Percentiles rank a stretch among this genome's conserved stretches.
phyloP scores from a whole-genome alignment of 805 yeast genomes.

The Hagleromyces aurorensis region DNA sequence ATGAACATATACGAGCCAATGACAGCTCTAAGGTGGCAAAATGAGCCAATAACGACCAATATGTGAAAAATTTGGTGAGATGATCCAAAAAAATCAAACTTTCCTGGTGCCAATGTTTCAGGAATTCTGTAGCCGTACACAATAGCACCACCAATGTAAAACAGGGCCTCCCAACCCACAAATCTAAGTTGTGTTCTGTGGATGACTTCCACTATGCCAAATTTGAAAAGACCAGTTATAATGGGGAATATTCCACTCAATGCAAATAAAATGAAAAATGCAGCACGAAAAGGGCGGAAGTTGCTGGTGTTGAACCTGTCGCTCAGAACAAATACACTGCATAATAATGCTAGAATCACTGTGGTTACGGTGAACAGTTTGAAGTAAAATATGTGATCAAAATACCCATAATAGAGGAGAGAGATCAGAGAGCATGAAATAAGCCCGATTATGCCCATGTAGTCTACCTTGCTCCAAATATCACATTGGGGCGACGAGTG shows the following conservation, averaged over 20 bases:
- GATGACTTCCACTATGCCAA: slow-evolving; percentile 44
- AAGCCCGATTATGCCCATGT: slow-evolving; percentile 63
- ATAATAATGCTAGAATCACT: slow-evolving; percentile 46
- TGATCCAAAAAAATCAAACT: slow-evolving; percentile 61
- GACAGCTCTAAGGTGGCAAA: slow-evolving; percentile 65
- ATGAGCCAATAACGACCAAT: slow-evolving; percentile 68
- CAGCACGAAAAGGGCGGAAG: slow-evolving; percentile 69
- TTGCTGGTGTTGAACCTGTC: slow-evolving; percentile 56
- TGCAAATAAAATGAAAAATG: slow-evolving; percentile 73
- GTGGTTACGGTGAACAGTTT: slow-evolving; percentile 35
- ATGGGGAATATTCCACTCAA: slow-evolving; percentile 70
- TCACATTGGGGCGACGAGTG: slow-evolving; percentile 50
- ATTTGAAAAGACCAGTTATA: slow-evolving; percentile 39
- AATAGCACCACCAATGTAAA: slow-evolving; percentile 71
- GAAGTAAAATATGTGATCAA: slow-evolving; percentile 29
- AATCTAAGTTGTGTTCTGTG: slow-evolving; percentile 50
- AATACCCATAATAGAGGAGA: slow-evolving; percentile 38
- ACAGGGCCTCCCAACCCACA: slow-evolving; percentile 61
- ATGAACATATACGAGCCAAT: slow-evolving; percentile 43
- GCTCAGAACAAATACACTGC: slow-evolving; percentile 57
- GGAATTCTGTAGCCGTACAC: slow-evolving; percentile 77
- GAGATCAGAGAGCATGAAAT: slow-evolving; percentile 58
- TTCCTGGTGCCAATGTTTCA: slow-evolving; percentile 56
- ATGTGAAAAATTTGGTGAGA: slow-evolving; percentile 83
- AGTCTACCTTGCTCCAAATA: slow-evolving; percentile 64